Base-by-base conservation (phyloP, 306 rosid genomes). In the Prunus campanulata region DNA sequence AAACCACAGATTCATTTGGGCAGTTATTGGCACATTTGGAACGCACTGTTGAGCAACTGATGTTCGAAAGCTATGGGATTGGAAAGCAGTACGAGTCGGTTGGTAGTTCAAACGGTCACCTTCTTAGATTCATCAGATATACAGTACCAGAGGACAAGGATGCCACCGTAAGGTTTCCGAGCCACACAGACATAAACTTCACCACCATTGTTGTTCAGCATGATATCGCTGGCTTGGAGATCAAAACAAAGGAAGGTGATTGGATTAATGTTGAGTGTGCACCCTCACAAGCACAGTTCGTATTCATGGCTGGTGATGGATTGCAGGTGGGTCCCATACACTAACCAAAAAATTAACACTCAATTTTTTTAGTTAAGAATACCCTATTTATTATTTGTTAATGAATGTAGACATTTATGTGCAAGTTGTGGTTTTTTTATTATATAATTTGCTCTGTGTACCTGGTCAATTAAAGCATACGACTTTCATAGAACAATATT, bases 171-270 rank as follows among this genome's bases (percentile, higher is more conserved):
- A 47, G 60, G 22, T 25, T 48, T 69, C 35, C 32, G 19, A 9
- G 57, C 60, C 74, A 69, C 5, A 73, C 35, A 1, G 77, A 73
- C 56, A 13, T 3, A 54, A 73, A 24, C 65, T 73, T 73, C 16
- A 48, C 77, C 35, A 73, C 77, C 47, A 35, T 73, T 2, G 56
- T 73, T 56, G 54, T 25, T 29, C 65, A 71, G 11, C 15, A 51
- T 32, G 49, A 71, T 0, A 48, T 71, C 11, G 76, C 19, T 56
- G 76, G 76, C 18, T 54, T 71, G 49, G 76, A 71, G 65, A 15
- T 71, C 3, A 13, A 30, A 20, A 29, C 65, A 0, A 71, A 35
- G 44, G 44, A 35, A 35, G 44, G 44, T 0, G 44, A 35, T 35
- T 71, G 75, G 75, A 22, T 71, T 29, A 42, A 11, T 10, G 12